Conservation (phyloP, 2,329 filamentous ascomycete species). For the Metarhizium guizhouense region DNA sequence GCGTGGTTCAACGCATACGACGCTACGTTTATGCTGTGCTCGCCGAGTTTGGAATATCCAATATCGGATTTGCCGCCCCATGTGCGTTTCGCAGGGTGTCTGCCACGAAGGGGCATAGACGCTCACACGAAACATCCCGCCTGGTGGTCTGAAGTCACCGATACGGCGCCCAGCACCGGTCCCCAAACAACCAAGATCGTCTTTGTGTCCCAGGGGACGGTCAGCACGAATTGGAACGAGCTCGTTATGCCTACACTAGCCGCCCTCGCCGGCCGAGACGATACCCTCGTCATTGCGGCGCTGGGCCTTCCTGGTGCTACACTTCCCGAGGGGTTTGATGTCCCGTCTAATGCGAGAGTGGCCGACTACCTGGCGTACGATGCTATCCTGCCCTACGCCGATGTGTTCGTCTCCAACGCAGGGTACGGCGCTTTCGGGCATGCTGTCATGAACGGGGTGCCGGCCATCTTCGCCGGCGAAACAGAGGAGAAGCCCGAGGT, state of each 20-base stretch:
- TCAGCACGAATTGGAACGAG: conserved; percentile 25
- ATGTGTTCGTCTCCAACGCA: conserved; percentile 38
- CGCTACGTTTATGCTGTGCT: conserved; percentile 5
- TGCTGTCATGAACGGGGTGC: conserved; percentile 33
- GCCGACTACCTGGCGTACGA: conserved; percentile 41
- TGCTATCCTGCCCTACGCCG: conserved; percentile 31
- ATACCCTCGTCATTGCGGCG: conserved; percentile 25
- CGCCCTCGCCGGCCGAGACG: conserved; percentile 29
- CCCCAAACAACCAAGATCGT: conserved; percentile 27
- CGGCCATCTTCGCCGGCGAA: conserved; percentile 35
- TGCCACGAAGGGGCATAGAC: conserved; percentile 1
- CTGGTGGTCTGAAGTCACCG: neutral
- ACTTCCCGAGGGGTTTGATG: conserved; percentile 13
- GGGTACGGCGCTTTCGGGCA: conserved; percentile 39
- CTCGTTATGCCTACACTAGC: conserved; percentile 36
- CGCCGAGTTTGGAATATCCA: conserved; percentile 5
- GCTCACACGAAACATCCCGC: neutral
- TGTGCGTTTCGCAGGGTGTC: conserved; percentile 3
- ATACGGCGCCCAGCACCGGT: conserved; percentile 15
- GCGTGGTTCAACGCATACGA: conserved; percentile 6
- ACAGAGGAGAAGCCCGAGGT: conserved; percentile 33
- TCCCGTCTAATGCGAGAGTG: conserved; percentile 33
- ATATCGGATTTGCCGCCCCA: conserved; percentile 3
- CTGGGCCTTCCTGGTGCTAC: conserved; percentile 16
- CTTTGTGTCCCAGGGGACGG: conserved; percentile 38